Conservation (phyloP, 768 basidiomycete genomes). For the Mycena rosella region DNA sequence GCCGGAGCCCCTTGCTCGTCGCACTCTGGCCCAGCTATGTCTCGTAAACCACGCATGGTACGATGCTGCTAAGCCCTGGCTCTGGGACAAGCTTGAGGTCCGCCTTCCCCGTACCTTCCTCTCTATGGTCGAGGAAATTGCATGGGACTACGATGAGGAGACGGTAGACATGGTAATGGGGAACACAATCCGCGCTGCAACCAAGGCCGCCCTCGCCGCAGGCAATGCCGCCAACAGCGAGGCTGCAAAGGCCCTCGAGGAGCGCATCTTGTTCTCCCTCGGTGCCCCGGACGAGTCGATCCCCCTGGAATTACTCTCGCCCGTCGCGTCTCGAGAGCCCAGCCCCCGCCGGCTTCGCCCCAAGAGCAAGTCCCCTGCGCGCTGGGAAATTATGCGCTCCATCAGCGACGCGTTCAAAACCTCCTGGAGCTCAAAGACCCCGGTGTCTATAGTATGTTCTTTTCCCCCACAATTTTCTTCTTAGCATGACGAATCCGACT, state of each 20-base stretch:
- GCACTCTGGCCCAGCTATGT: conserved; percentile 77
- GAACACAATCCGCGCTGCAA: conserved; percentile 75
- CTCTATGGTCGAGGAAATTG: conserved; percentile 81
- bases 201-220: conserved; percentile 70
- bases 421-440: conserved; percentile 73
- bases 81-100: conserved; percentile 88
- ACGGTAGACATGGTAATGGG: conserved; percentile 75
- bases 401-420: conserved; percentile 85
- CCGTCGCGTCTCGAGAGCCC: conserved; percentile 85
- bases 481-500: conserved; percentile 23
- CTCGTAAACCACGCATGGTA: conserved; percentile 85
- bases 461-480: conserved; percentile 6
- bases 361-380: conserved; percentile 84
- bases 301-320: conserved; percentile 81
- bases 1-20: conserved; percentile 75
- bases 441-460: conserved; percentile 76
- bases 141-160: conserved; percentile 78
- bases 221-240: conserved; percentile 52
- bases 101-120: conserved; percentile 89
- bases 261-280: conserved; percentile 69
- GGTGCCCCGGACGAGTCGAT: conserved; percentile 77
- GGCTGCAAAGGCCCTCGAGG: conserved; percentile 66
- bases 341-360: conserved; percentile 81
- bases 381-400: conserved; percentile 85
- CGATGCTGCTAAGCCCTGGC: conserved; percentile 88